Percentiles rank a stretch among this genome's conserved stretches.
Conservation (phyloP, 2,329 filamentous ascomycete species). For the Aspergillus sclerotialis region DNA sequence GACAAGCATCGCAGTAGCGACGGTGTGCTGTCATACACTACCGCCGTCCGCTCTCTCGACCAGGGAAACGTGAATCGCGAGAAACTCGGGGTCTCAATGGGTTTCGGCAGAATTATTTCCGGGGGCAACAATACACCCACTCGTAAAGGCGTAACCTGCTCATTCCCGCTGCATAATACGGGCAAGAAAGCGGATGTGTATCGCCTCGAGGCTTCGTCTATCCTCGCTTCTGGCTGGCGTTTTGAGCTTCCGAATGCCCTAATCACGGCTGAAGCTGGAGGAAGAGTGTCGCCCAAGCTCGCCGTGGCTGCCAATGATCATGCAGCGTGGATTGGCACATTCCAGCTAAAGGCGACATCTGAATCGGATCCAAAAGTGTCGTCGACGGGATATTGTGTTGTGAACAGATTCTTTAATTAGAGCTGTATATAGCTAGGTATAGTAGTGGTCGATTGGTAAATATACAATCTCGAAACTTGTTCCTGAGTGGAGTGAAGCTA, state of each 20-base stretch:
- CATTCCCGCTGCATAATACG: not conserved
- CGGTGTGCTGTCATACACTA: not conserved
- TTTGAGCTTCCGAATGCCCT: not conserved
- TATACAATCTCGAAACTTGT: too few relatives aligned
- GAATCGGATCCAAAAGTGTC: not conserved
- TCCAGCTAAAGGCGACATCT: not conserved
- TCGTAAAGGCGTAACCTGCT: not conserved
- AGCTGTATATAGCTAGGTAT: too few relatives aligned
- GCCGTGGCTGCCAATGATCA: not conserved
- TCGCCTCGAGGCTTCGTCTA: not conserved
- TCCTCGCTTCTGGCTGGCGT: not conserved
- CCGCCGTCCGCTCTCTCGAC: not conserved
- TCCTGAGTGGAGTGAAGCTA: too few relatives aligned
- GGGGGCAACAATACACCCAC: not conserved
- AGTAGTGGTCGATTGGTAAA: too few relatives aligned
- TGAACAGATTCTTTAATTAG: not conserved
- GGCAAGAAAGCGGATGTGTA: not conserved
- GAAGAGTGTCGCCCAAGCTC: not conserved
- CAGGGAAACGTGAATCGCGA: not conserved
- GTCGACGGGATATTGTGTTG: not conserved
- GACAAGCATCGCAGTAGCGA: not conserved
- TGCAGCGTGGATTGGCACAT: not conserved
- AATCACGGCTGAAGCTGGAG: not conserved
- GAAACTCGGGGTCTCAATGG: not conserved
- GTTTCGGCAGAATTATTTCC: not conserved